phyloP scores from a whole-genome alignment of 345 rosid genomes.

The Camelina neglecta region DNA sequence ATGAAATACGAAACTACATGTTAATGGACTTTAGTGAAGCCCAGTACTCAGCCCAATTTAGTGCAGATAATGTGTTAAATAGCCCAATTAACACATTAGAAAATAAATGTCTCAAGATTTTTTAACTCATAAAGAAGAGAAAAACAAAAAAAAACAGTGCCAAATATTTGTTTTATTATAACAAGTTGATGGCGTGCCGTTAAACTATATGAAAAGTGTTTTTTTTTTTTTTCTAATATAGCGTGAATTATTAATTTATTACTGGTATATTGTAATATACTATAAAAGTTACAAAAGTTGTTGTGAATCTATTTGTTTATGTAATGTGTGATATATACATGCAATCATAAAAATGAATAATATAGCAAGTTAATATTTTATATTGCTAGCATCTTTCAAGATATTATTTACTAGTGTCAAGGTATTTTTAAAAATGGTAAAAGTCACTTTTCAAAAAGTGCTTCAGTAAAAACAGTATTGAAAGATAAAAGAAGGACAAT shows the following conservation, averaged over 20 bases:
- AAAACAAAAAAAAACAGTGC: too few relatives aligned
- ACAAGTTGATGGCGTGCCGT: background rate
- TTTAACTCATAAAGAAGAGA: too few relatives aligned
- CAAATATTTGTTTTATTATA: slow-evolving; percentile 2
- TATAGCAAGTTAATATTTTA: slow-evolving; percentile 2
- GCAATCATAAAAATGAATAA: background rate
- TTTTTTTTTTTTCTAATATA: background rate
- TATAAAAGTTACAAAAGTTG: background rate
- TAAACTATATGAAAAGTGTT: background rate
- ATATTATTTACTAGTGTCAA: background rate
- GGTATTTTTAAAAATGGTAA: background rate
- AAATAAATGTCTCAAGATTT: background rate
- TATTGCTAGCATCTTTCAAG: background rate
- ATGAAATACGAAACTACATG: background rate
- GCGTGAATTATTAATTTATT: background rate
- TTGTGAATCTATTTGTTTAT: background rate
- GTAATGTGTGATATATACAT: background rate
- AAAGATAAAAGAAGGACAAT: background rate
- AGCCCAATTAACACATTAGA: background rate
- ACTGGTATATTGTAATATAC: background rate
- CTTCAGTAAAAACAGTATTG: background rate
- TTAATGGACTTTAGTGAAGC: slow-evolving; percentile 7
- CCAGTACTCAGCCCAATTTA: background rate
- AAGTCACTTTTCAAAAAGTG: background rate
- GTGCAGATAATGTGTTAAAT: background rate